Evolutionary conservation across 805 yeast species (phyloP).

Genomic region (Metschnikowia cubensis): DNA sequence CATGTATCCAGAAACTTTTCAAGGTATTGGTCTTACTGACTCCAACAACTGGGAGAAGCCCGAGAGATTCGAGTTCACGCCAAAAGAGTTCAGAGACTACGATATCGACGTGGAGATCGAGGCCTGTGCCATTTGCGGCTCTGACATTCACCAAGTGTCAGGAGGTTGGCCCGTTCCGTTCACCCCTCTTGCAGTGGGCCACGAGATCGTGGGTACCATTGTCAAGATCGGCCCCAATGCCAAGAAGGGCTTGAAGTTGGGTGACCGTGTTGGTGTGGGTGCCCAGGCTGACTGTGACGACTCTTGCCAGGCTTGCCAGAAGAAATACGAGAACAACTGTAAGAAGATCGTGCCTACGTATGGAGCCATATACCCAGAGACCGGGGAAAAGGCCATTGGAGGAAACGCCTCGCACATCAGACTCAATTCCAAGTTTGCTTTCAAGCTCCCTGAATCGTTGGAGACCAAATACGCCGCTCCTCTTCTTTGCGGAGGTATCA

Average conservation of each 20-base stretch:
- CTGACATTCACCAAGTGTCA: constrained; percentile 48
- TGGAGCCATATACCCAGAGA: constrained; percentile 6
- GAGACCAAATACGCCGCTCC: constrained; percentile 11
- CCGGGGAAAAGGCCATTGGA: constrained; percentile 7
- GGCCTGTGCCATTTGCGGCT: constrained; percentile 43
- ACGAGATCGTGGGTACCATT: constrained; percentile 19
- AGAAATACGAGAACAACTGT: constrained; percentile 8
- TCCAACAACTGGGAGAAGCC: constrained; percentile 10
- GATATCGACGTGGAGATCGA: constrained; percentile 12
- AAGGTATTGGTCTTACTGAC: constrained; percentile 8
- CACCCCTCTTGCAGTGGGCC: constrained; percentile 19
- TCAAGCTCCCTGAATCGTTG: constrained; percentile 11
- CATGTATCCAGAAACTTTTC: constrained; percentile 11
- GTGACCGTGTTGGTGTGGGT: constrained; percentile 78
- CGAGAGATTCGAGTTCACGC: constrained; percentile 8
- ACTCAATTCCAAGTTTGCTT: constrained; percentile 10
- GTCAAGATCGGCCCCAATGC: constrained; percentile 10
- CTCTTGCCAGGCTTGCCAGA: constrained; percentile 6
- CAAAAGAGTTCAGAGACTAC: constrained; percentile 12
- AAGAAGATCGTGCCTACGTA: constrained; percentile 7
- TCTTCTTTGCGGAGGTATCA: constrained; percentile 17
- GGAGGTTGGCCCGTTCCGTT: constrained; percentile 46
- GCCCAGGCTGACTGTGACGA: constrained; percentile 41
- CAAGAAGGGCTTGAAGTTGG: constrained; percentile 41
- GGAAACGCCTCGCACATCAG: constrained; percentile 11